Evolutionary conservation across 768 basidiomycete genomes (phyloP).

Genomic region (Coprinellus micaceus): DNA sequence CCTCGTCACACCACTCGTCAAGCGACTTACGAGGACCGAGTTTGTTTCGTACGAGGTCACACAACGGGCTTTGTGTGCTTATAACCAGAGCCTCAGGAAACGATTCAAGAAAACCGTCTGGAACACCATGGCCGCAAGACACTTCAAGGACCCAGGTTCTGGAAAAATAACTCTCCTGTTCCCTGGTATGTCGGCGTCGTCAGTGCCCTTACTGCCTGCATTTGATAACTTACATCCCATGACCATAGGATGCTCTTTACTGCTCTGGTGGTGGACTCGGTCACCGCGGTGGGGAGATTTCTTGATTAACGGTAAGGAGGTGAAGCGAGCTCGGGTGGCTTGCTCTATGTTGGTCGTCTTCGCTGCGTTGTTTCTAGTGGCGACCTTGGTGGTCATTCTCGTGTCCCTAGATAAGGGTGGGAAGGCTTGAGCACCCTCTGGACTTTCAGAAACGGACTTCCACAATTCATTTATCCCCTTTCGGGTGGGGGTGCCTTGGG

Average conservation of each 20-base stretch:
- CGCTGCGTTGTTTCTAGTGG: background rate
- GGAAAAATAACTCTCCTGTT: conserved; percentile 39
- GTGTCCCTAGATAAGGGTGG: background rate
- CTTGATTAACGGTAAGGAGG: background rate
- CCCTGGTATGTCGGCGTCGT: conserved; percentile 32
- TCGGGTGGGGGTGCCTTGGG: too few relatives aligned
- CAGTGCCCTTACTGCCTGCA: background rate
- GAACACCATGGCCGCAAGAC: conserved; percentile 19
- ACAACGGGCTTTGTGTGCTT: conserved; percentile 30
- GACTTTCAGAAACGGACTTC: too few relatives aligned
- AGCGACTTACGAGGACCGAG: conserved; percentile 34
- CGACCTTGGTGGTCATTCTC: background rate
- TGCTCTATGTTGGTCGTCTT: background rate
- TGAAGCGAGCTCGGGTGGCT: background rate
- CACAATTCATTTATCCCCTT: too few relatives aligned
- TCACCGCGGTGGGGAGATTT: conserved; percentile 32
- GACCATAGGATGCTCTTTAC: conserved; percentile 11
- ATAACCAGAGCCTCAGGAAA: conserved; percentile 37
- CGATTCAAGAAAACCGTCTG: conserved; percentile 33
- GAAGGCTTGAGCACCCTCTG: too few relatives aligned
- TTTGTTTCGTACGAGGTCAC: conserved; percentile 35
- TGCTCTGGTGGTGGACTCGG: conserved; percentile 35
- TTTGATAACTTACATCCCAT: background rate
- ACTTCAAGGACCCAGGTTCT: conserved; percentile 39
- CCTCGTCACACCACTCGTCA: conserved; percentile 40